Conservation (phyloP, 1,284 basidiomycete genomes). For the Austroboletus rostrupii region DNA sequence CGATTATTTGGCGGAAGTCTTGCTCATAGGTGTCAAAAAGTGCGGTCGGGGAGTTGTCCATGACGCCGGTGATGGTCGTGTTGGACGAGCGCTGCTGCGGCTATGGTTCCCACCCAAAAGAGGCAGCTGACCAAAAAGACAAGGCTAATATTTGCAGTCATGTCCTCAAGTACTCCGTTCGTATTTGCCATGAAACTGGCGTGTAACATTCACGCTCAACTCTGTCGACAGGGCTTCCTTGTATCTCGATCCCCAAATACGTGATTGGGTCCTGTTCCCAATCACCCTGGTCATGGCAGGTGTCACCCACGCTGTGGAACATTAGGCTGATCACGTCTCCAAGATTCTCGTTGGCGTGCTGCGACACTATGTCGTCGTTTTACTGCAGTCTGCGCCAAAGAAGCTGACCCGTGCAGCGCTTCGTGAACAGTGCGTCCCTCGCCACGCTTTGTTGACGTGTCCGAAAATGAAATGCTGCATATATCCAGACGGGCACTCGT, state of each 20-base stretch:
- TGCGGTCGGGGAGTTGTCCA: conserved; percentile 77
- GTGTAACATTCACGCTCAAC: conserved; percentile 12
- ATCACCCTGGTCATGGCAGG: conserved; percentile 96
- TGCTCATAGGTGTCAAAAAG: conserved; percentile 81
- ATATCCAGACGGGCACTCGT: conserved; percentile 72
- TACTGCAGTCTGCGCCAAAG: conserved; percentile 86
- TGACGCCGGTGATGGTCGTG: conserved; percentile 27
- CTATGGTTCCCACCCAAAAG: conserved; percentile 19
- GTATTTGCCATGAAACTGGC: conserved; percentile 18
- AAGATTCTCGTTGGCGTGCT: conserved; percentile 93
- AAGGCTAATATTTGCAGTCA: conserved; percentile 20
- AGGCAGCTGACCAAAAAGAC: conserved; percentile 19
- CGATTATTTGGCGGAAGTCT: conserved; percentile 73
- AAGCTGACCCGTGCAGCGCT: conserved; percentile 73
- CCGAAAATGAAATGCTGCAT: neutral
- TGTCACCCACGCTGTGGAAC: conserved; percentile 2
- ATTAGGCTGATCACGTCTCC: conserved; percentile 2
- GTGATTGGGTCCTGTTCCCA: conserved; percentile 93
- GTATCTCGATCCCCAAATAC: conserved; percentile 90
- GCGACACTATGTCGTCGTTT: conserved; percentile 87
- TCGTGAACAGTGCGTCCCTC: conserved; percentile 83
- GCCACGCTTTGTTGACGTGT: conserved; percentile 1
- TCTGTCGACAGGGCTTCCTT: conserved; percentile 56
- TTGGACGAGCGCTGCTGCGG: conserved; percentile 20
- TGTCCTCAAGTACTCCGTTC: conserved; percentile 41